Conservation (phyloP, 495 filamentous ascomycete species). For the Penicillium verhagenii region DNA sequence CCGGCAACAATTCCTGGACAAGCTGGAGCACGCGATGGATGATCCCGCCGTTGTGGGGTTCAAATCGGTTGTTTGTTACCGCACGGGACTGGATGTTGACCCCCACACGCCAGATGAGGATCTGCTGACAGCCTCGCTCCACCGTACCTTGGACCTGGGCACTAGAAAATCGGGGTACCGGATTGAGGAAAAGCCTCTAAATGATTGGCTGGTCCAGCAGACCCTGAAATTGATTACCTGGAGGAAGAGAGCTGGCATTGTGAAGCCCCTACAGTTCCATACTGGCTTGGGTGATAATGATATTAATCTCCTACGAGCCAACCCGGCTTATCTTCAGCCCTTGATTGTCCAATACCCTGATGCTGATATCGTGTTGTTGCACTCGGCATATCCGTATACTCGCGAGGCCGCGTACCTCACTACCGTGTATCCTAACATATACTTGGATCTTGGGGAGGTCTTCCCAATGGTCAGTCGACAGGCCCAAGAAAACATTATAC, state of each 20-base stretch:
- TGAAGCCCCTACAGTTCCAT: constrained; percentile 83
- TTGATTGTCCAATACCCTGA: constrained; percentile 68
- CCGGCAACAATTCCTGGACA: constrained; percentile 41
- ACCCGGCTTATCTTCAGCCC: constrained; percentile 73
- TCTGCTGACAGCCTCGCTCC: constrained; percentile 31
- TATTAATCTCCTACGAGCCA: constrained; percentile 65
- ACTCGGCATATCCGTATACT: constrained; percentile 83
- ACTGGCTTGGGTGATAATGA: constrained; percentile 86
- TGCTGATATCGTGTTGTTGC: constrained; percentile 76
- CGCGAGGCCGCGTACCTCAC: constrained; percentile 81
- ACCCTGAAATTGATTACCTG: constrained; percentile 33
- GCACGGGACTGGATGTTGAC: constrained; percentile 63
- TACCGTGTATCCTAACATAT: constrained; percentile 76
- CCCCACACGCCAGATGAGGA: constrained; percentile 28
- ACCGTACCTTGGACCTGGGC: constrained; percentile 25
- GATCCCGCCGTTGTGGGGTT: constrained; percentile 77
- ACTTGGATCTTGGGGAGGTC: constrained; percentile 82
- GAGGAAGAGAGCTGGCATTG: constrained; percentile 23
- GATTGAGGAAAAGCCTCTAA: constrained; percentile 63
- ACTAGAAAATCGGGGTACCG: constrained; percentile 38
- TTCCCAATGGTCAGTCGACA: constrained; percentile 80
- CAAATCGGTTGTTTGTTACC: constrained; percentile 83
- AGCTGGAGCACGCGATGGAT: constrained; percentile 52
- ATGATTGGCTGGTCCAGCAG: constrained; percentile 62
- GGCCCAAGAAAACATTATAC: constrained; percentile 71